Percentiles rank a stretch among this genome's conserved stretches.
phyloP scores from a whole-genome alignment of 768 basidiomycete species.

The Bullera alba region DNA sequence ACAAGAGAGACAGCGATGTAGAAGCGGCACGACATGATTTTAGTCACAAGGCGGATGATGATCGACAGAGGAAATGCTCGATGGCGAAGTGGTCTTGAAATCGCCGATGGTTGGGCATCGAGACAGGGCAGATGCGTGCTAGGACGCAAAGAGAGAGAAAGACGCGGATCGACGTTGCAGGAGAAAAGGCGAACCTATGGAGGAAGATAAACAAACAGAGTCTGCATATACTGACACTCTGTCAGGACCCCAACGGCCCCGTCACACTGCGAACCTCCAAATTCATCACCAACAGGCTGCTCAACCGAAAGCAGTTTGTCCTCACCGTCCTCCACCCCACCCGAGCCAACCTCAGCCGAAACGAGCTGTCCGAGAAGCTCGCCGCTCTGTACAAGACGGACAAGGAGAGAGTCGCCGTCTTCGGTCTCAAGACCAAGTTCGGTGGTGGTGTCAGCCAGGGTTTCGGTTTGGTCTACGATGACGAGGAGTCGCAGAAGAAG shows the following conservation, averaged over 20 bases:
- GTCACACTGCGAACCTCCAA: conserved; percentile 97
- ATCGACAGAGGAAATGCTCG: no score
- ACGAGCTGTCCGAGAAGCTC: conserved; percentile 86
- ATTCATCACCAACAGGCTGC: conserved; percentile 97
- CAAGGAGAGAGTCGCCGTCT: conserved; percentile 81
- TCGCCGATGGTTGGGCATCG: neutral
- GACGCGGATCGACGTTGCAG: neutral
- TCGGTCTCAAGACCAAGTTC: conserved; percentile 87
- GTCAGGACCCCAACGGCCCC: conserved; percentile 53
- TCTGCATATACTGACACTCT: neutral
- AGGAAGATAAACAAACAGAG: neutral
- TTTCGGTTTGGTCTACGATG: conserved; percentile 95
- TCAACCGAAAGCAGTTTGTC: conserved; percentile 92
- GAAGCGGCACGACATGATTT: no score
- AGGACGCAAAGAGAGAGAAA: no score
- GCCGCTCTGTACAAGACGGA: conserved; percentile 87
- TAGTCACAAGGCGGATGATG: no score
- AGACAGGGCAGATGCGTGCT: no score
- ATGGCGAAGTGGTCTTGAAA: neutral
- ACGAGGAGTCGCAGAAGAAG: conserved; percentile 86
- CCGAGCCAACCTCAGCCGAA: conserved; percentile 85
- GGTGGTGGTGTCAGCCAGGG: conserved; percentile 98
- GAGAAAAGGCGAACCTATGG: neutral
- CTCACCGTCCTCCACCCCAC: conserved; percentile 70
- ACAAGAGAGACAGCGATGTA: no score